Conservation (phyloP, 768 basidiomycete genomes). For the Suillus luteus region DNA sequence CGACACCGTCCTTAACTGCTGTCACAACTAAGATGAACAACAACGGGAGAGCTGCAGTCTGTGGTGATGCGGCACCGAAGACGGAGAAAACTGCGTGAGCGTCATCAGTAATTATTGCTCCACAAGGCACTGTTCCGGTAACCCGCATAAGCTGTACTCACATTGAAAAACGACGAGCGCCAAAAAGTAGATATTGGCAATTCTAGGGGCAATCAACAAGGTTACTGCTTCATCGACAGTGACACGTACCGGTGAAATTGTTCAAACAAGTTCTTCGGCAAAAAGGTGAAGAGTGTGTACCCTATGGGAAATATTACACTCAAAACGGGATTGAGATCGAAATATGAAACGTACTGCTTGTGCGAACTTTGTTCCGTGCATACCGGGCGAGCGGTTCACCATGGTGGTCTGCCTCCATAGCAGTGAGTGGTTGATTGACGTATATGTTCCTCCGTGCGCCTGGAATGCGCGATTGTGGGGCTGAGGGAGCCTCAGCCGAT, state of each 20-base stretch:
- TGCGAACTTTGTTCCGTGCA: constrained; percentile 90
- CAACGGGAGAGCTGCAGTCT: constrained; percentile 82
- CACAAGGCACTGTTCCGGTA: not conserved
- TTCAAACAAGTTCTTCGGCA: constrained; percentile 93
- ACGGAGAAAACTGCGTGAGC: constrained; percentile 71
- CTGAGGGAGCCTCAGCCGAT: constrained; percentile 23
- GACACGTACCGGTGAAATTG: constrained; percentile 81
- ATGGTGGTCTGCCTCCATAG: constrained; percentile 61
- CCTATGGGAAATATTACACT: constrained; percentile 45
- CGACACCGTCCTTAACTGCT: constrained; percentile 93
- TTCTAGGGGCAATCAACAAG: constrained; percentile 39
- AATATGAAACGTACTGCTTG: constrained; percentile 68
- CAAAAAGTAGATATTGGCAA: constrained; percentile 93
- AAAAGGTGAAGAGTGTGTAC: constrained; percentile 87
- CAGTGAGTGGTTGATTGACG: constrained; percentile 71
- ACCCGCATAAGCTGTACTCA: constrained; percentile 33
- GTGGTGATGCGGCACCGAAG: constrained; percentile 85
- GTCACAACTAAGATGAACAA: constrained; percentile 87
- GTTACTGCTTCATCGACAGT: not conserved
- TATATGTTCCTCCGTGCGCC: constrained; percentile 75
- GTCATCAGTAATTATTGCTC: constrained; percentile 16
- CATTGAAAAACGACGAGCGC: constrained; percentile 79
- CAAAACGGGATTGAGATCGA: not conserved
- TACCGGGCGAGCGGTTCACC: constrained; percentile 85
- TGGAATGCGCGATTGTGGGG: constrained; percentile 31